Evolutionary conservation across 805 yeast species (phyloP).

Genomic region (Maudiozyma barnettii): DNA sequence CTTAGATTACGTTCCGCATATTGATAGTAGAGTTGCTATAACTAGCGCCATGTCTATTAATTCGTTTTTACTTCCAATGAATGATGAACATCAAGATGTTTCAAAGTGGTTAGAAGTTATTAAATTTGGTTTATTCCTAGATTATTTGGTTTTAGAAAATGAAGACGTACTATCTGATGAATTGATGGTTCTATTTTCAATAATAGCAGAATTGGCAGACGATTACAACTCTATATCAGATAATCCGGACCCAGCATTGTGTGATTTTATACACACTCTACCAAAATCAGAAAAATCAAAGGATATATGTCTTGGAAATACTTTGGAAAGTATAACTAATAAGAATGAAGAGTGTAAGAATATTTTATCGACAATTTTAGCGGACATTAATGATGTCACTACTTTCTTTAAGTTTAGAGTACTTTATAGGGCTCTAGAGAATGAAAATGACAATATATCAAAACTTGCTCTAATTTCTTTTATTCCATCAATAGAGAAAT

Average conservation of each 20-base stretch:
- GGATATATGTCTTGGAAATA: not conserved
- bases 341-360: not conserved
- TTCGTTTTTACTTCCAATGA: constrained; percentile 23
- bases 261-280: constrained; percentile 13
- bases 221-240: constrained; percentile 32
- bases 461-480: constrained; percentile 17
- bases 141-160: constrained; percentile 8
- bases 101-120: constrained; percentile 11
- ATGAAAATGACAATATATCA: constrained; percentile 25
- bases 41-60: constrained; percentile 40
- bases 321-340: not conserved
- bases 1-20: constrained; percentile 21
- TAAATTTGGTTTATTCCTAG: constrained; percentile 22
- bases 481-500: constrained; percentile 23
- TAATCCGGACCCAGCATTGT: constrained; percentile 12
- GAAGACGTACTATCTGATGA: constrained; percentile 10
- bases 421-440: constrained; percentile 25
- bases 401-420: constrained; percentile 30
- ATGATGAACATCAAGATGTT: constrained; percentile 9
- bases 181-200: constrained; percentile 21
- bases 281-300: constrained; percentile 8
- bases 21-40: constrained; percentile 34
- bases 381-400: constrained; percentile 1
- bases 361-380: not conserved
- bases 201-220: constrained; percentile 30